These are phyloP conservation scores for Sugiyamaella grinbergsii DNA, from an alignment of 1,139 yeast species.

Conservation along the genomic window DNA sequence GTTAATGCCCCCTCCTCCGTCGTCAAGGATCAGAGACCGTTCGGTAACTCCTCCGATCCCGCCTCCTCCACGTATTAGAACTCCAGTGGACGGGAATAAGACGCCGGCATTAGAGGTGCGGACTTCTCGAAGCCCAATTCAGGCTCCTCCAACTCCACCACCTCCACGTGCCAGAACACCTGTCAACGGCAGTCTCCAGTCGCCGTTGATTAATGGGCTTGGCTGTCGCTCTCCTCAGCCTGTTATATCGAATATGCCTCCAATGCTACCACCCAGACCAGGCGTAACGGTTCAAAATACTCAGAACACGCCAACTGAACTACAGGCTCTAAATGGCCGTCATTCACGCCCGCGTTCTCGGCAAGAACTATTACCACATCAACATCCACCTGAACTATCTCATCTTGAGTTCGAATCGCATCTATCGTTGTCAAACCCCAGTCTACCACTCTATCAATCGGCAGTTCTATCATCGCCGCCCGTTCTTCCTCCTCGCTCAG, in stretches of 20 bases:
- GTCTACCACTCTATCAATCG: conserved; percentile 4
- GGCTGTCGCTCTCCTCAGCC: conserved; percentile 5
- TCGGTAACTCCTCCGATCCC: conserved; percentile 22
- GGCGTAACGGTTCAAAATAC: neutral
- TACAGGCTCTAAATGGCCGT: neutral
- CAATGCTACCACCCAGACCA: conserved; percentile 12
- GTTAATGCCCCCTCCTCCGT: conserved; percentile 16
- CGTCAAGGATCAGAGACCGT: conserved; percentile 2
- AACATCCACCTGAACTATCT: neutral
- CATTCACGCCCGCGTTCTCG: neutral
- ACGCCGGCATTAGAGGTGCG: neutral
- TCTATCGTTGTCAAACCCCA: conserved; percentile 8
- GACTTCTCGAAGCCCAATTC: conserved; percentile 9
- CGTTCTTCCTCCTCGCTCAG: conserved; percentile 22
- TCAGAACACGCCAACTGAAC: no score
- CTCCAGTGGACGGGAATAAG: conserved; percentile 20
- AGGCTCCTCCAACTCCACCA: conserved; percentile 14
- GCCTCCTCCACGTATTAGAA: conserved; percentile 26
- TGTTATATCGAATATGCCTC: neutral
- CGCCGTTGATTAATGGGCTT: neutral
- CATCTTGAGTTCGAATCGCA: no score
- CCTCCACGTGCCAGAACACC: conserved; percentile 20
- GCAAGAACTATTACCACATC: neutral
- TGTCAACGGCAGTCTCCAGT: conserved; percentile 4
- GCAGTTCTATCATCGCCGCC: conserved; percentile 10